phyloP scores from a whole-genome alignment of 345 rosid genomes.

The Cochlearia excelsa region DNA sequence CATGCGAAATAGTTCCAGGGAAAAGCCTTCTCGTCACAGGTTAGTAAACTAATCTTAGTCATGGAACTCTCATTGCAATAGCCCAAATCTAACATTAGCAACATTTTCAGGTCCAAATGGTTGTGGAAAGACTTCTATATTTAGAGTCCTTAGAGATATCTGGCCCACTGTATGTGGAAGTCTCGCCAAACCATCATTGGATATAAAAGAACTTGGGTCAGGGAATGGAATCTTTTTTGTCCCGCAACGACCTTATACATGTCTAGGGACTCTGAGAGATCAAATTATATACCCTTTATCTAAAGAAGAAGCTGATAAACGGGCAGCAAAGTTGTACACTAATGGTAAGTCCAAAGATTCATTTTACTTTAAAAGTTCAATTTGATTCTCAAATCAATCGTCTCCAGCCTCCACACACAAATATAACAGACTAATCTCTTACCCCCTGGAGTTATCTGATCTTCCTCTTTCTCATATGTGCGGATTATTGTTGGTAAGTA shows the following conservation, averaged over 20 bases:
- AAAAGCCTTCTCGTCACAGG: slow-evolving; percentile 96
- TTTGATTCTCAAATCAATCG: slow-evolving; percentile 6
- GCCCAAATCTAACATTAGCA: slow-evolving; percentile 34
- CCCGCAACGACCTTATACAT: slow-evolving; percentile 92
- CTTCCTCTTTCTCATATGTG: slow-evolving; percentile 9
- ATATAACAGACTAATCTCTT: slow-evolving; percentile 5
- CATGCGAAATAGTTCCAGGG: slow-evolving; percentile 69
- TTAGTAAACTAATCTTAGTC: slow-evolving; percentile 40
- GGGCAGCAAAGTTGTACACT: slow-evolving; percentile 46
- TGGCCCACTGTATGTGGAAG: slow-evolving; percentile 95
- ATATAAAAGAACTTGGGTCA: slow-evolving; percentile 49
- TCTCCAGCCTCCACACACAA: not conserved
- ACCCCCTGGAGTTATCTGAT: slow-evolving; percentile 10
- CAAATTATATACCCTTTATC: slow-evolving; percentile 98
- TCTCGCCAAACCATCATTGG: slow-evolving; percentile 63
- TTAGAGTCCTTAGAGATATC: slow-evolving; percentile 89
- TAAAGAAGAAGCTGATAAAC: slow-evolving; percentile 65
- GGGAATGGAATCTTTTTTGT: slow-evolving; percentile 82
- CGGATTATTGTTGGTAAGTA: slow-evolving; percentile 2
- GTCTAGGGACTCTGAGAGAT: slow-evolving; percentile 97
- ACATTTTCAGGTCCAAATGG: slow-evolving; percentile 83
- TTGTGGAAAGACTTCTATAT: slow-evolving; percentile 92
- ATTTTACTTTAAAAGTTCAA: not conserved
- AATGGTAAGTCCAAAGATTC: slow-evolving; percentile 46
- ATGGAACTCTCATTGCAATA: slow-evolving; percentile 16